Conservation (phyloP, 148 eudicot genomes). For the Heliosperma pusillum region DNA sequence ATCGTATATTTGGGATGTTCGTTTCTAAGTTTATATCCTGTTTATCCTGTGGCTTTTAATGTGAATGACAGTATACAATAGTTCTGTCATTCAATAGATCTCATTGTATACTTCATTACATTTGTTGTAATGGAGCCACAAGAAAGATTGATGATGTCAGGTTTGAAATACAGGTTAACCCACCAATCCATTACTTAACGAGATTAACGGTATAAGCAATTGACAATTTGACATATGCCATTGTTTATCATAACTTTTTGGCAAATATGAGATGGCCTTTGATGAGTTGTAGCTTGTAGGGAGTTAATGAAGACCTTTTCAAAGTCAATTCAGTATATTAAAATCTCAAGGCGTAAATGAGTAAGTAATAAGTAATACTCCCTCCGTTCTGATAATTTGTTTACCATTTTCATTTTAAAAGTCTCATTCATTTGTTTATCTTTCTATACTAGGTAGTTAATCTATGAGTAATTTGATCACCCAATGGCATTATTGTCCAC, state of each 20-base stretch:
- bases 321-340: not conserved
- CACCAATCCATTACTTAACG: not conserved
- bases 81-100: no score
- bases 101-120: no score
- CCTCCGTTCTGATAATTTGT: no score
- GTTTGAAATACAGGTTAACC: not conserved
- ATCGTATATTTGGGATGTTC: not conserved
- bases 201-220: not conserved
- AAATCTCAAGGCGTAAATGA: not conserved
- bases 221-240: not conserved
- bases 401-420: no score
- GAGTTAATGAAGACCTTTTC: not conserved
- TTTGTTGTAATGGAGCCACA: not conserved
- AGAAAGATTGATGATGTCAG: not conserved
- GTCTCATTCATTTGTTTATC: no score
- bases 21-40: no score
- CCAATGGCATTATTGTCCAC: no score
- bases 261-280: not conserved
- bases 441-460: no score
- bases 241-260: not conserved
- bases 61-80: no score
- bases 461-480: no score
- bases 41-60: no score
- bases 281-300: not conserved
- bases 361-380: no score